Conservation (phyloP, 2,329 filamentous ascomycete genomes). For the Emmonsiellopsis sp. region DNA sequence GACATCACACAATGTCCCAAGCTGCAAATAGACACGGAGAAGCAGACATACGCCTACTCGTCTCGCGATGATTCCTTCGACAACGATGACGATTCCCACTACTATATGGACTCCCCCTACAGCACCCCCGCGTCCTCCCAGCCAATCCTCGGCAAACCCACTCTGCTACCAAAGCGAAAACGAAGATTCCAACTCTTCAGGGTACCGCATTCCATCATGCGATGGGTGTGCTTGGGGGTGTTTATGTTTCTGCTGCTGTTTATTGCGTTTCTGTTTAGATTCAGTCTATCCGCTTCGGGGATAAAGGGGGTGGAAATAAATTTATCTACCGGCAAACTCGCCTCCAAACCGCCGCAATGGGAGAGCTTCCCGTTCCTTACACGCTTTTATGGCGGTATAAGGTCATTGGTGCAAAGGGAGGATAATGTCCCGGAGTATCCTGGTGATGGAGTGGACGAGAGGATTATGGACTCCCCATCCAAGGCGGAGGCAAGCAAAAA, state of each 20-base stretch:
- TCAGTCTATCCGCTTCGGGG: conserved; percentile 54
- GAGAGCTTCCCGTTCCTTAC: conserved; percentile 77
- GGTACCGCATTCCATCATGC: conserved; percentile 61
- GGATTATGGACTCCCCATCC: conserved; percentile 34
- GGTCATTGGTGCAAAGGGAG: conserved; percentile 54
- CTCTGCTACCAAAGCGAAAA: conserved; percentile 19
- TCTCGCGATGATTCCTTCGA: conserved; percentile 18
- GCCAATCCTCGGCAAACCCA: conserved; percentile 29
- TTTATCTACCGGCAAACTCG: not conserved
- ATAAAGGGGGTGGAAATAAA: conserved; percentile 15
- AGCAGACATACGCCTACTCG: conserved; percentile 16
- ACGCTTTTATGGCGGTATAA: conserved; percentile 82
- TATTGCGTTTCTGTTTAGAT: conserved; percentile 63
- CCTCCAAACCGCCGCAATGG: conserved; percentile 58
- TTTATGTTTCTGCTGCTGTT: conserved; percentile 64
- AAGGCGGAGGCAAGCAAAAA: conserved; percentile 20
- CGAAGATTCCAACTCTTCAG: conserved; percentile 43
- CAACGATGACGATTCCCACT: conserved; percentile 22
- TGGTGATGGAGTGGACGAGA: conserved; percentile 41
- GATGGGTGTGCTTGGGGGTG: conserved; percentile 67
- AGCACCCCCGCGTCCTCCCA: conserved; percentile 31
- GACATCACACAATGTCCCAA: conserved; percentile 2
- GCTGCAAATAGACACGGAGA: conserved; percentile 12
- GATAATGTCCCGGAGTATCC: conserved; percentile 78
- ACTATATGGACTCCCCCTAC: conserved; percentile 47